A percentile compares a stretch with the other conserved stretches of the same genome.
phyloP scores from a whole-genome alignment of 2,329 filamentous ascomycete species.

The Fusarium lateritium region DNA sequence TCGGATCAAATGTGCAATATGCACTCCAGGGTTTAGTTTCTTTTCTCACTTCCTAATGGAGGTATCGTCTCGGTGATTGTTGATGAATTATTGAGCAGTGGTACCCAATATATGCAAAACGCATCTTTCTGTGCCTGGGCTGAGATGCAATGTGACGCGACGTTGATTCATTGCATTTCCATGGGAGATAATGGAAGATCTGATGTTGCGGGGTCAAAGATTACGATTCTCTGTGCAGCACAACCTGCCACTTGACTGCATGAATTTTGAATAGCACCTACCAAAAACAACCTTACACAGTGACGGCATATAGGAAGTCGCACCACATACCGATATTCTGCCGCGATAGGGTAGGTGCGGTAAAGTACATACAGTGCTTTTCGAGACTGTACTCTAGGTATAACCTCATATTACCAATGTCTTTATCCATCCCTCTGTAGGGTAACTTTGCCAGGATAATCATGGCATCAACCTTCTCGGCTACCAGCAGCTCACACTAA shows the following conservation, averaged over 20 bases:
- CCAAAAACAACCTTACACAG: conserved; percentile 22
- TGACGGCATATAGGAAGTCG: conserved; percentile 3
- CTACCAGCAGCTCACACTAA: conserved; percentile 12
- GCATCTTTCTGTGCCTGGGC: conserved; percentile 29
- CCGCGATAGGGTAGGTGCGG: background rate
- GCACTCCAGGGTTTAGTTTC: conserved; percentile 3
- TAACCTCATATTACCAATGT: background rate
- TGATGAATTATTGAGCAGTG: conserved; percentile 4
- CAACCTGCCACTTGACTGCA: conserved; percentile 16
- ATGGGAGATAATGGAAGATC: conserved; percentile 25
- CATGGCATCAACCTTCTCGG: background rate
- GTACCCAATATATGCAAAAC: conserved; percentile 23
- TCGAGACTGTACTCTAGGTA: conserved; percentile 9
- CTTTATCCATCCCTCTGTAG: conserved; percentile 11
- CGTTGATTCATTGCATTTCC: conserved; percentile 10
- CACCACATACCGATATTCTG: conserved; percentile 4
- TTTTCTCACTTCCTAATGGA: conserved; percentile 6
- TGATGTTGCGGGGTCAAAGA: conserved; percentile 23
- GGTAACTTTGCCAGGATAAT: conserved; percentile 16
- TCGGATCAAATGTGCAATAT: conserved; percentile 14
- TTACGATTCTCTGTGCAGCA: conserved; percentile 25
- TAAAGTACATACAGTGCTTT: conserved; percentile 12
- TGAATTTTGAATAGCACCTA: conserved; percentile 10
- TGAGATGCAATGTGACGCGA: conserved; percentile 37
- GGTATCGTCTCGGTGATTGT: conserved; percentile 18